A percentile compares a stretch with the other conserved stretches of the same genome.
phyloP scores from a whole-genome alignment of 2,329 filamentous ascomycete genomes.

The Phaeosphaeriaceae sp. region DNA sequence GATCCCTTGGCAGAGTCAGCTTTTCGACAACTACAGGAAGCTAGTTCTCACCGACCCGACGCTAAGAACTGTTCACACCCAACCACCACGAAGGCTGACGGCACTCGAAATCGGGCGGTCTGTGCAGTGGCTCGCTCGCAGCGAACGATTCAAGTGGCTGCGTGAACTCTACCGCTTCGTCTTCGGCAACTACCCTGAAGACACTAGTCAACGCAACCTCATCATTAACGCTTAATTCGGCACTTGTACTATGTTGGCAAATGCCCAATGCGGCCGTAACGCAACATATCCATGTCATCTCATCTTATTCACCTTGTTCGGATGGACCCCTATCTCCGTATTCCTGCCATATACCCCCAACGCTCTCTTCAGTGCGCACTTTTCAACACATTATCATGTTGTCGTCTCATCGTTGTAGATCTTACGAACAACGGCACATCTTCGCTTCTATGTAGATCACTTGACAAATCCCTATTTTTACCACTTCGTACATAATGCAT shows the following conservation, averaged over 20 bases:
- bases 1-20: constrained; percentile 70
- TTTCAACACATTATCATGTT: neutral
- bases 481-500: neutral
- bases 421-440: neutral
- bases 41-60: constrained; percentile 76
- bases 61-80: constrained; percentile 56
- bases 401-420: constrained; percentile 1
- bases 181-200: constrained; percentile 83
- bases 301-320: constrained; percentile 6
- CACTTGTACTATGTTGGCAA: neutral
- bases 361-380: constrained; percentile 30
- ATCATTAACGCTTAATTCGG: constrained; percentile 57
- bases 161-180: constrained; percentile 83
- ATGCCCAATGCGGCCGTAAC: neutral
- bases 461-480: constrained; percentile 8
- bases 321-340: constrained; percentile 12
- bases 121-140: constrained; percentile 76
- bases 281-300: neutral
- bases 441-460: constrained; percentile 13
- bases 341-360: constrained; percentile 40
- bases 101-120: constrained; percentile 82
- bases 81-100: constrained; percentile 67
- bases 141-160: constrained; percentile 78
- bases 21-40: constrained; percentile 82
- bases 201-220: constrained; percentile 72